A percentile compares a stretch with the other conserved stretches of the same genome.
These are phyloP conservation scores for Monosporozyma unispora DNA, from an alignment of 805 yeast species.

Conservation along the genomic window DNA sequence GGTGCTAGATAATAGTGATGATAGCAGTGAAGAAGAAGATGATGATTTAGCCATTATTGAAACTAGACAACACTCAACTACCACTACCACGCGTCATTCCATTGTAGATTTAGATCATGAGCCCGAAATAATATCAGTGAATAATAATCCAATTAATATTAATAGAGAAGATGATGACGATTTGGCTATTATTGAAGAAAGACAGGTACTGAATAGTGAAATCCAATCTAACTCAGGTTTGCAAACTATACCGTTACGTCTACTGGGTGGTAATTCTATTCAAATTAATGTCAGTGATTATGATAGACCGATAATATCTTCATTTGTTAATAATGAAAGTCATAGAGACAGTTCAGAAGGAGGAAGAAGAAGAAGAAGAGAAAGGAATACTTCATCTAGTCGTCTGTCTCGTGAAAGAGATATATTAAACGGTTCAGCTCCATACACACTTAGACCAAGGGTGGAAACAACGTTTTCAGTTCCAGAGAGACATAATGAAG, in stretches of 20 bases:
- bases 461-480: no score
- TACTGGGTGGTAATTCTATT: conserved; percentile 24
- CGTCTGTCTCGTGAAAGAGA: not conserved
- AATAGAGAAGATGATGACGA: conserved; percentile 22
- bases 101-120: conserved; percentile 19
- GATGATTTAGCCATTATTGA: conserved; percentile 18
- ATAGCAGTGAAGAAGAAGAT: conserved; percentile 12
- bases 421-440: not conserved
- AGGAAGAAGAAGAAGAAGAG: not conserved
- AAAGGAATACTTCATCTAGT: not conserved
- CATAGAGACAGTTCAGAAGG: not conserved
- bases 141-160: conserved; percentile 3
- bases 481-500: no score
- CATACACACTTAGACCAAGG: not conserved
- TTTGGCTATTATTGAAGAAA: conserved; percentile 25
- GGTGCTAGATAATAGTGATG: conserved; percentile 24
- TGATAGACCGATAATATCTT: conserved; percentile 22
- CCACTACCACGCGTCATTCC: not conserved
- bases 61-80: conserved; percentile 10
- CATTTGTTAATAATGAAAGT: conserved; percentile 5
- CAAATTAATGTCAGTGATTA: conserved; percentile 14
- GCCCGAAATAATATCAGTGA: conserved; percentile 10
- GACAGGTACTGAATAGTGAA: conserved; percentile 16
- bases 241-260: conserved; percentile 10
- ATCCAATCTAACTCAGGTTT: not conserved